Evolutionary conservation across 495 filamentous ascomycete species (phyloP), one percentile per base, ranked within the genome.

Genomic region (Penicillium herquei): DNA sequence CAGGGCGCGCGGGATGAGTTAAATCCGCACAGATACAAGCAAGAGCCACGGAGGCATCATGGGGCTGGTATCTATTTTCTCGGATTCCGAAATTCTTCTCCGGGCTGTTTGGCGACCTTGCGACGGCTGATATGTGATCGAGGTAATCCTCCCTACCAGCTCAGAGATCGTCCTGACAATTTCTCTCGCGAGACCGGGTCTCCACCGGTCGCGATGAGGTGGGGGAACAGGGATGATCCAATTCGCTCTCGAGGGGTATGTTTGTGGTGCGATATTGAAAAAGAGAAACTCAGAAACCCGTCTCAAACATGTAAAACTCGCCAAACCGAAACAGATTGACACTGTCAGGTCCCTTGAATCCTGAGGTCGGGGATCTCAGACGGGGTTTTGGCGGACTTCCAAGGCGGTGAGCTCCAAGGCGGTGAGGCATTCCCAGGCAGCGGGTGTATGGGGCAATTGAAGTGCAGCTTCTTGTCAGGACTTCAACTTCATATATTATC

Each of bases 21-120:
- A 65, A 44, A 56, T 64, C 40, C 51, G 65, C 46, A 64, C 42
- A 46, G 52, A 41, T 62, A 46, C 49, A 42, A 55, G 51, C 39
- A 55, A 49, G 62, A 50, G 49, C 44, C 49, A 41, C 34, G 52
- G 49, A 59, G 51, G 61, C 69, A 71, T 70, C 57, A 67, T 73
- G 58, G 51, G 51, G 48, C 49, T 57, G 43, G 54, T 33, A 59
- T 56, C 37, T n/a, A 52, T 39, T 32, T n/a, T 1, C 34, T 14
- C 17, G 16, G 33, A 46, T 10, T 21, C 9, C 26, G 14, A 31
- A 37, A 30, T 18, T 7, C 18, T 58, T n/a, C 11, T 11, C 7
- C 2, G 8, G 39, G 16, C 7, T 18, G n/a, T 17, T 30, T 30
- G 1, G 26, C n/a, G 31, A 45, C 39, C 49, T 39, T 31, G 49